These are phyloP conservation scores for Jacaranda copaia DNA, from an alignment of 257 asterid species.

Conservation along the genomic window DNA sequence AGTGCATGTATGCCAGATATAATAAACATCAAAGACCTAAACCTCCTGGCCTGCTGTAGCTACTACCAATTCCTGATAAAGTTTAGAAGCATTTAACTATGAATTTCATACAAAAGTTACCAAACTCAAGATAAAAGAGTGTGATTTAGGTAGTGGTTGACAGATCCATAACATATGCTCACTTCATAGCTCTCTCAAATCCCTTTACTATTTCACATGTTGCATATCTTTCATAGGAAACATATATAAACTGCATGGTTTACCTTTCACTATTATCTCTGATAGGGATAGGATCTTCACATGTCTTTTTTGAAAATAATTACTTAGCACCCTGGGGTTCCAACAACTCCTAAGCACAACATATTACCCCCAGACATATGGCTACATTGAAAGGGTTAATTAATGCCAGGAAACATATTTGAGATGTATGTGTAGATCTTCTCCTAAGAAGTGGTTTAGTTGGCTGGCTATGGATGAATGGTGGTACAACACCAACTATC, in stretches of 20 bases:
- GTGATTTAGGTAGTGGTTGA: background rate
- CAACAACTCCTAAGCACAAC: background rate
- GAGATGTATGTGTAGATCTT: background rate
- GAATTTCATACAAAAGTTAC: conserved; percentile 26
- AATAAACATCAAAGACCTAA: background rate
- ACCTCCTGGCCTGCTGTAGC: background rate
- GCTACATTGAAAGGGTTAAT: background rate
- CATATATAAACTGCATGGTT: background rate
- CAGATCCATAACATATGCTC: background rate
- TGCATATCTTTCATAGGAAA: background rate
- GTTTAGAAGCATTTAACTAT: background rate
- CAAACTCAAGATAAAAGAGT: background rate
- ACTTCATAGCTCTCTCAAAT: background rate
- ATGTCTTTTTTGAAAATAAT: too few relatives aligned
- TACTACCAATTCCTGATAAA: background rate
- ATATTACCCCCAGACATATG: conserved; percentile 17
- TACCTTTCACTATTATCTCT: background rate
- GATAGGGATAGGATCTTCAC: conserved; percentile 3
- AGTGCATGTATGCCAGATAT: background rate
- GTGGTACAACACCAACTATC: background rate
- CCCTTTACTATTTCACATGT: background rate
- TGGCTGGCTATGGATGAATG: background rate
- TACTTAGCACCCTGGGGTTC: background rate
- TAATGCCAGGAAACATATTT: background rate
- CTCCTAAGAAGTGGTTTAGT: background rate